Evolutionary conservation across 345 rosid species (phyloP).

Genomic region (Reutealis trisperma): DNA sequence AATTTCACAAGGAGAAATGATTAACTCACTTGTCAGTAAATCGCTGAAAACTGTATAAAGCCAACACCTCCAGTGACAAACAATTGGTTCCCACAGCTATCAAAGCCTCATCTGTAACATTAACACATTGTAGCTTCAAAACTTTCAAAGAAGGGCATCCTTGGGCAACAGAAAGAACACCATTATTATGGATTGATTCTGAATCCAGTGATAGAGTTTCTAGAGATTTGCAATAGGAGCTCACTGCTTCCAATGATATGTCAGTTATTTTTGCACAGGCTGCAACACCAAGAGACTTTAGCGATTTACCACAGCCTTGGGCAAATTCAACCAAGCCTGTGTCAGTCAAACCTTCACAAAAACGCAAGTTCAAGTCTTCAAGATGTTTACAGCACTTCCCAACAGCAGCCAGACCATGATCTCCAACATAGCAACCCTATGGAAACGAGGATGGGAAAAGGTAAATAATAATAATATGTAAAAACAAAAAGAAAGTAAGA

Average conservation of each 20-base stretch:
- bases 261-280: constrained; percentile 84
- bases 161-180: constrained; percentile 68
- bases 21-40: constrained; percentile 72
- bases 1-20: neutral
- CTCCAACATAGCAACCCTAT: constrained; percentile 83
- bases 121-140: constrained; percentile 77
- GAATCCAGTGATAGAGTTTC: constrained; percentile 78
- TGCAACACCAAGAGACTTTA: constrained; percentile 79
- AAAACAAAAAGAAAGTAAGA: neutral
- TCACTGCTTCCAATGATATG: constrained; percentile 69
- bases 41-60: constrained; percentile 72
- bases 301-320: constrained; percentile 58
- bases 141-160: constrained; percentile 68
- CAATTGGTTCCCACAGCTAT: constrained; percentile 60
- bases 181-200: constrained; percentile 65
- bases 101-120: constrained; percentile 75
- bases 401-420: constrained; percentile 73
- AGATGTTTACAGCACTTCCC: constrained; percentile 73
- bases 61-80: constrained; percentile 68
- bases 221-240: constrained; percentile 62
- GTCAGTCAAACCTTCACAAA: constrained; percentile 88
- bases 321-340: constrained; percentile 66
- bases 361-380: constrained; percentile 74
- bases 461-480: neutral
- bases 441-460: neutral